Percentiles rank a stretch among this genome's conserved stretches.
Conservation (phyloP, 2,329 filamentous ascomycete species). For the Colletotrichum eleusines region DNA sequence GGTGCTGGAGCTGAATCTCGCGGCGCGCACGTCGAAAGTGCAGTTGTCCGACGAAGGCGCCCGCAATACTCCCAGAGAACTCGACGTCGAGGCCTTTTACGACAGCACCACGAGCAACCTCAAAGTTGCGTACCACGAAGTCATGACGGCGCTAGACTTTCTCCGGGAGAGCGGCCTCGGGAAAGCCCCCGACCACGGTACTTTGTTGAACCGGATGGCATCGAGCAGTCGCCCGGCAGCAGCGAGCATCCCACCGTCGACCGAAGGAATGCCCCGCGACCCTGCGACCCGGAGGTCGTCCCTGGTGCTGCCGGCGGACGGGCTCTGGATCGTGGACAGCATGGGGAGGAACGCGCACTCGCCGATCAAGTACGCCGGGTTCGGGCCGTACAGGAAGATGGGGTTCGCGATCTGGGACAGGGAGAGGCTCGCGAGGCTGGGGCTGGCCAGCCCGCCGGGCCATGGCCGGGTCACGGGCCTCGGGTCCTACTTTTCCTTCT, state of each 20-base stretch:
- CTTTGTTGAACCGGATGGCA: background rate
- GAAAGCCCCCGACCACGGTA: no score
- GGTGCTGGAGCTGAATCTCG: constrained; percentile 15
- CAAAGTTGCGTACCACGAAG: constrained; percentile 30
- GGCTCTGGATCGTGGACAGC: constrained; percentile 38
- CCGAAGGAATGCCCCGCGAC: background rate
- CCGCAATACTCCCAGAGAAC: rapidly evolving
- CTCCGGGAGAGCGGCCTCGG: background rate
- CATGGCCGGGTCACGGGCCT: constrained; percentile 31
- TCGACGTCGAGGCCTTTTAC: constrained; percentile 16
- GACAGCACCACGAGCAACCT: constrained; percentile 33
- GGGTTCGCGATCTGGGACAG: constrained; percentile 36
- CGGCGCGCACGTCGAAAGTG: background rate
- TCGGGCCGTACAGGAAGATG: constrained; percentile 26
- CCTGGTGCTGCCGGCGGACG: constrained; percentile 23
- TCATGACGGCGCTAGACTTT: constrained; percentile 30
- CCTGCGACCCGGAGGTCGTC: background rate
- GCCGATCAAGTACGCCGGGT: constrained; percentile 35
- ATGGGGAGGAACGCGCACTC: constrained; percentile 32
- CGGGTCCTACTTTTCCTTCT: constrained; percentile 21
- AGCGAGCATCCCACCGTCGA: background rate
- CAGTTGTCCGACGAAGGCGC: background rate
- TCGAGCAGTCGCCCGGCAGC: no score
- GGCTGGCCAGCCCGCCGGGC: constrained; percentile 23
- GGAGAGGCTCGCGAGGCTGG: constrained; percentile 19